Evolutionary conservation across 2,329 filamentous ascomycete species (phyloP), one percentile per base, ranked within the genome.

Genomic region (Hymenoscyphus fraxineus): DNA sequence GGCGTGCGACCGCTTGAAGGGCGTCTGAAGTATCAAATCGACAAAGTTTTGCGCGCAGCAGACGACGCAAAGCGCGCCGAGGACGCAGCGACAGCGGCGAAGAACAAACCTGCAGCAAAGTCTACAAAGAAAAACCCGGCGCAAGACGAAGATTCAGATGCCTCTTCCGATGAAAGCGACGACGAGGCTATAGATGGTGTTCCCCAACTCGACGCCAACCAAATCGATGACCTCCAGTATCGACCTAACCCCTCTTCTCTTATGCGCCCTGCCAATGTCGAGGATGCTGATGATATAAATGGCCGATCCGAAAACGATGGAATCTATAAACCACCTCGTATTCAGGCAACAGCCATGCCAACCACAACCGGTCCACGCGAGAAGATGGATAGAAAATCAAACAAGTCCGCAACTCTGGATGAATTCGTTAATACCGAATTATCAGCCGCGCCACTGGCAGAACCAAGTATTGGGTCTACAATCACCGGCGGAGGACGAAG

Each of bases 21-120:
- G 70, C 91, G 93, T 72, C 79, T 99, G 67, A 94, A 93, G 70
- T 99, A 97, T 78, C 93, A 97, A 76, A 92, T 99, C 73, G 94
- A 98, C 77, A 95, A 96, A 75, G 93, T 97, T 32, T 82, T 99
- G 22, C 90, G 92, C 68, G 91, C 92, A 0, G 93, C 93, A 41
- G 91, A 96, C 66, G 89, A 94, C 65, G 69, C 70, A 6, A 70
- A 71, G 47, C 56, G 68, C 22, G 66, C 66, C 10, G 68, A 71
- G 60, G 70, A 71, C 70, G 83, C 86, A 3, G 84, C 61, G 40
- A 59, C 64, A 10, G 58, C 66, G 19, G 47, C 60, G 31, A 61
- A 64, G 31, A 16, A 31, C 9, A 64, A 67, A 41, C 47, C 47
- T 5, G 3, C 22, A 19, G 22, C 38, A 1, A 44, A 51, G 12